These are phyloP conservation scores for Rhexocercosporidium sp. DNA, from an alignment of 2,329 filamentous ascomycete genomes.

Conservation along the genomic window DNA sequence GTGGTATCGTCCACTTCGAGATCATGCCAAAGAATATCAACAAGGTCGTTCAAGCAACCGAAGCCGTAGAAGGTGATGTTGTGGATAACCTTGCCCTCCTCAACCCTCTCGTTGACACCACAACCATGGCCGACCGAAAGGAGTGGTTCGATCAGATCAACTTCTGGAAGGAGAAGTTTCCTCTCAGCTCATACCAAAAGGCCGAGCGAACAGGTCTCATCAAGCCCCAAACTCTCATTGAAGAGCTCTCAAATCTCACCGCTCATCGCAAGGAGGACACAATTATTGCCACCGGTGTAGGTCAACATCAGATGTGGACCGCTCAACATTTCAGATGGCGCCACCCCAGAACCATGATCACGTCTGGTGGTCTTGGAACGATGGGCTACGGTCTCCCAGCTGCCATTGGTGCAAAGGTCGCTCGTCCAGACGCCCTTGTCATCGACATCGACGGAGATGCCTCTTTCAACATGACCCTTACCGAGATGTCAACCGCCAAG, in stretches of 20 bases:
- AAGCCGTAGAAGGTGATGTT: constrained; percentile 94
- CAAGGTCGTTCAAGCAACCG: constrained; percentile 96
- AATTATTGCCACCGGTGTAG: constrained; percentile 91
- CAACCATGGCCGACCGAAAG: constrained; percentile 67
- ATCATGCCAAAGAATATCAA: constrained; percentile 99
- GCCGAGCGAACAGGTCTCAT: constrained; percentile 78
- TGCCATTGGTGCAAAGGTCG: constrained; percentile 94
- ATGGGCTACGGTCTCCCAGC: constrained; percentile 97
- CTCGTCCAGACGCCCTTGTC: constrained; percentile 64
- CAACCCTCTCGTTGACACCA: constrained; percentile 71
- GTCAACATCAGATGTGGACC: constrained; percentile 99
- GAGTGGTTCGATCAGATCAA: constrained; percentile 92
- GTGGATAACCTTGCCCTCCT: constrained; percentile 77
- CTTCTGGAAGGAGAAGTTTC: constrained; percentile 91
- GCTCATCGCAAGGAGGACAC: constrained; percentile 80
- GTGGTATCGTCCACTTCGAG: constrained; percentile 96
- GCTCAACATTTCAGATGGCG: constrained; percentile 97
- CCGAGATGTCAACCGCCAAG: constrained; percentile 88
- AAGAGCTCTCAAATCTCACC: constrained; percentile 86
- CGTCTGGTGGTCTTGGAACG: constrained; percentile 90
- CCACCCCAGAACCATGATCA: constrained; percentile 90
- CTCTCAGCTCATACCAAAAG: constrained; percentile 80
- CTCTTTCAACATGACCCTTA: constrained; percentile 99
- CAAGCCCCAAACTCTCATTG: constrained; percentile 93
- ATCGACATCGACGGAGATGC: constrained; percentile 97